Evolutionary conservation across 495 filamentous ascomycete species (phyloP), one percentile per base, ranked within the genome.

Genomic region (Mytilinidion resinicola): DNA sequence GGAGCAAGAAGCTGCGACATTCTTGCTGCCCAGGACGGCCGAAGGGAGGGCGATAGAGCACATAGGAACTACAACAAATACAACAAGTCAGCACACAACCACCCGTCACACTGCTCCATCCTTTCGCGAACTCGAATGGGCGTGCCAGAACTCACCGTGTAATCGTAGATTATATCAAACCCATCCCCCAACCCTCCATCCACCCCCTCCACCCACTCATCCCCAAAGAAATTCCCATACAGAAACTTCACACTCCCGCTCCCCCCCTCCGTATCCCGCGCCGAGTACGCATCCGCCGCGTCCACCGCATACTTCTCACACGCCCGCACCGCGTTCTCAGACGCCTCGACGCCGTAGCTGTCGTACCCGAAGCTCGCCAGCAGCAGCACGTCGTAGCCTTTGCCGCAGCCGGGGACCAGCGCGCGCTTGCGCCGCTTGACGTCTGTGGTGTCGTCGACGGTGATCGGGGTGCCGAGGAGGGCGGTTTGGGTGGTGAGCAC

Each of bases 161-260:
- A 91, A 70, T 93, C 89, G 74, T 90, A 93, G 39, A 92, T 82
- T 25, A 93, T 66, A 73, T 95, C 88, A 73, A 90, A 91, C 11
- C 70, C 76, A 57, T 77, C 75, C 14, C 72, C 71, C n/a, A 71
- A 60, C 3, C 77, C 67, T 17, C 76, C 71, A 47, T 20, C 20
- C 34, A 74, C 60, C 14, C 69, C 63, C 42, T 75, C 59, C 56
- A 77, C 56, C 80, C 85, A 90, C 11, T 75, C 80, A 61, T 85
- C 76, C 51, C 74, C 73, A 59, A 92, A 95, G 71, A 91, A 95
- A 65, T 92, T 85, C 8, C 84, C 88, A 14, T 71, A 55, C 7
- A 90, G 58, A 72, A 84, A 89, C 21, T 72, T 80, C 21, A 82
- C 76, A 1, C 60, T 73, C 0, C 88, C 88, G 30, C 70, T 72